These are phyloP conservation scores for Lenwebbia sp. DNA, from an alignment of 345 rosid genomes.

Conservation along the genomic window DNA sequence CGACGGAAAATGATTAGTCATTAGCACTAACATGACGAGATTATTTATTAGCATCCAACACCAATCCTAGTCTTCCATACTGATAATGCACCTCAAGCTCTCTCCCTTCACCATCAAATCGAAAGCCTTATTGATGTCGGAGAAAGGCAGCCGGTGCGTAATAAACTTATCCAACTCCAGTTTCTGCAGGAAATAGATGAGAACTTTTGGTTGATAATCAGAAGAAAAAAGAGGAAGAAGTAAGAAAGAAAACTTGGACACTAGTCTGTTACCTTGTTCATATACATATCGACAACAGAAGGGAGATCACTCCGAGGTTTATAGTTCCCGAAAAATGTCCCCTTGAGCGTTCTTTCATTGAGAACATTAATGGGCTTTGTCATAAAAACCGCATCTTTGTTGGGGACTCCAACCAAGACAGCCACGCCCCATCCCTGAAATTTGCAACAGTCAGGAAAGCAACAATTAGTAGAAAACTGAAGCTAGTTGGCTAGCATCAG, in stretches of 20 bases:
- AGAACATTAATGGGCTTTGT: conserved; percentile 23
- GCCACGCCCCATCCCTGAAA: conserved; percentile 41
- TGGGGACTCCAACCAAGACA: conserved; percentile 31
- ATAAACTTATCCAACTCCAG: conserved; percentile 40
- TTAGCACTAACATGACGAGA: neutral
- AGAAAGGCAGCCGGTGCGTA: conserved; percentile 25
- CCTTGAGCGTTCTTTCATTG: conserved; percentile 32
- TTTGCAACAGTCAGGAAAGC: neutral
- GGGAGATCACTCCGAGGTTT: conserved; percentile 33
- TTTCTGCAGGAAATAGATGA: conserved; percentile 15
- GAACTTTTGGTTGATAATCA: neutral
- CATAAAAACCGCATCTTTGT: conserved; percentile 31
- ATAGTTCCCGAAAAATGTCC: conserved; percentile 35
- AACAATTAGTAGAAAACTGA: neutral
- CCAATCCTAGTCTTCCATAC: conserved; percentile 14
- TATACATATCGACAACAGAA: conserved; percentile 22
- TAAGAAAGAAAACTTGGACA: neutral
- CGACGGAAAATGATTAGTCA: neutral
- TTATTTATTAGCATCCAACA: neutral
- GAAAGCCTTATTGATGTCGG: conserved; percentile 41
- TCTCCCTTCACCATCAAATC: conserved; percentile 34
- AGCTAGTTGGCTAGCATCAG: neutral
- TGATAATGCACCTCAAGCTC: conserved; percentile 35
- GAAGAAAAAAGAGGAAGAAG: neutral
- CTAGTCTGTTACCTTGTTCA: conserved; percentile 18